Evolutionary conservation across 345 rosid genomes (phyloP).

Genomic region (Eucalyptus sp.): DNA sequence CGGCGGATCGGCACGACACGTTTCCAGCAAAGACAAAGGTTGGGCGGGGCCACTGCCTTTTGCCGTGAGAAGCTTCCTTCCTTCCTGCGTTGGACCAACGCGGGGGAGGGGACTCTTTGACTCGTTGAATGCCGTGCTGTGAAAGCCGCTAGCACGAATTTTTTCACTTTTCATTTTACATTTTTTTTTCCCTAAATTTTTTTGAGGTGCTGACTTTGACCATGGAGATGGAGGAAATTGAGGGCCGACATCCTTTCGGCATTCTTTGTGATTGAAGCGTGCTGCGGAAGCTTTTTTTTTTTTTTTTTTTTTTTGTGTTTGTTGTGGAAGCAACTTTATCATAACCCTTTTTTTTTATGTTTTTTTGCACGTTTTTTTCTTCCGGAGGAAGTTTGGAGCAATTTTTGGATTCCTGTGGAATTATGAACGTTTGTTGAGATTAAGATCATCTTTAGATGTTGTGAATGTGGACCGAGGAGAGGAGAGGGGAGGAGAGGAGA

Average conservation of each 20-base stretch:
- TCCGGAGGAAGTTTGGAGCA: not conserved
- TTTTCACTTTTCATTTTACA: too few species aligned
- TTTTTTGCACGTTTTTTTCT: not conserved
- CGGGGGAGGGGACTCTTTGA: not conserved
- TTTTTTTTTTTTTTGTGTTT: accelerated
- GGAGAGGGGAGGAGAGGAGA: not conserved
- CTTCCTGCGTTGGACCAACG: not conserved
- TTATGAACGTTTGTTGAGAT: not conserved
- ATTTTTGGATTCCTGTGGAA: not conserved
- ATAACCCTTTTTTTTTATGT: accelerated
- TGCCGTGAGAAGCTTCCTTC: not conserved
- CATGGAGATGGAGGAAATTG: not conserved
- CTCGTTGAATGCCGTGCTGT: not conserved
- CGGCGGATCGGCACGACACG: not conserved
- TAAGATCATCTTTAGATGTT: not conserved
- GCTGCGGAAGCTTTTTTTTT: not conserved
- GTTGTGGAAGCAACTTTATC: not conserved
- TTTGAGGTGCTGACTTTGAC: not conserved
- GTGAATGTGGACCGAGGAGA: not conserved
- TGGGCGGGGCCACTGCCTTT: too few species aligned
- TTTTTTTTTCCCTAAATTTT: not conserved
- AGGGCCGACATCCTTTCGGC: not conserved
- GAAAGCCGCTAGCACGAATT: not conserved
- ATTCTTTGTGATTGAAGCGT: not conserved
- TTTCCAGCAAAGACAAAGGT: not conserved